These are phyloP conservation scores for Pyrenophora seminiperda DNA, from an alignment of 2,329 filamentous ascomycete species.

Conservation along the genomic window DNA sequence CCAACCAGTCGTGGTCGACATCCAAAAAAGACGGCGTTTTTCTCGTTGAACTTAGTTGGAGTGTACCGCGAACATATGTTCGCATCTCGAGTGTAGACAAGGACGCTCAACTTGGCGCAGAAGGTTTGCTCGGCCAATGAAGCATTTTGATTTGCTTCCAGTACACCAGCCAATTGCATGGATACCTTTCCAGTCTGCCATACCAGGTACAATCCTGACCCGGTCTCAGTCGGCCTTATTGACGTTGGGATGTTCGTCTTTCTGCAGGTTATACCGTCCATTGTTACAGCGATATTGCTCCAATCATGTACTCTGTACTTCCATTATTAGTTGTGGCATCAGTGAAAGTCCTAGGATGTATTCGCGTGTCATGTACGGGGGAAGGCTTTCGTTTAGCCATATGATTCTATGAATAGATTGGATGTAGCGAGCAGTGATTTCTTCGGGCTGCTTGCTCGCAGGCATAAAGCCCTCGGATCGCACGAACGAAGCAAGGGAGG, in stretches of 20 bases:
- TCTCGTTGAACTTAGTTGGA: neutral
- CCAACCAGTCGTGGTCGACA: neutral
- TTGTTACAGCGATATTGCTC: conserved; percentile 12
- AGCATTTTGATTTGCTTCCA: neutral
- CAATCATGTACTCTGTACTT: conserved; percentile 20
- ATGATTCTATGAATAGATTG: conserved; percentile 55
- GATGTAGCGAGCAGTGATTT: conserved; percentile 47
- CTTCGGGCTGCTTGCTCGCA: conserved; percentile 32
- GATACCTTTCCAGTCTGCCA: neutral
- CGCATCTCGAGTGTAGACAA: neutral
- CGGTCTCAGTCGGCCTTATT: neutral
- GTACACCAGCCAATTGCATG: neutral
- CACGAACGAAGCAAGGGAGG: neutral
- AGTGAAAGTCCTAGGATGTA: conserved; percentile 42
- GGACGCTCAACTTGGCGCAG: neutral
- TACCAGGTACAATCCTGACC: too few species aligned
- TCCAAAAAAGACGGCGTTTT: neutral
- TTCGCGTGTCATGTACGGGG: conserved; percentile 52
- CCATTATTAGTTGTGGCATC: conserved; percentile 19
- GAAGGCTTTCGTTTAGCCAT: conserved; percentile 54
- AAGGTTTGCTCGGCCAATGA: neutral
- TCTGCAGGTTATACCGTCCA: neutral
- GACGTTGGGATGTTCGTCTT: neutral
- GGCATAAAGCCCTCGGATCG: conserved; percentile 35
- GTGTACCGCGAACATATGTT: neutral